These are phyloP conservation scores for Trichoderma gracile DNA, from an alignment of 2,329 filamentous ascomycete genomes.

Conservation along the genomic window DNA sequence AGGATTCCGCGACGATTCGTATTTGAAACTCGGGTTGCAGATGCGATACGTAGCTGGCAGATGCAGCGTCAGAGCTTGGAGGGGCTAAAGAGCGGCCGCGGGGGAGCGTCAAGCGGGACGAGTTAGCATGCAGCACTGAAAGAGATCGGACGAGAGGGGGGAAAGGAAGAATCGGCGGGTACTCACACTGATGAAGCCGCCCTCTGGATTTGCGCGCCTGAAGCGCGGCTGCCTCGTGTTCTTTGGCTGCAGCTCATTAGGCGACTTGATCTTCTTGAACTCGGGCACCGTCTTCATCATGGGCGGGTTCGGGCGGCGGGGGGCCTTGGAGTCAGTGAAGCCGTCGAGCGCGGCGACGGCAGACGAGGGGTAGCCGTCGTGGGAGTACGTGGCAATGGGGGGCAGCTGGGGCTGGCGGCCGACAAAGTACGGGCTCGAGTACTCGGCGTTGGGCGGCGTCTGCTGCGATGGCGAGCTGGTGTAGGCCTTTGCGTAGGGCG, in stretches of 20 bases:
- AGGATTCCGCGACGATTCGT: constrained; percentile 95
- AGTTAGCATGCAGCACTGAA: no score
- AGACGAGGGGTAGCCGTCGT: constrained; percentile 73
- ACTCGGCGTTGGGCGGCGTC: constrained; percentile 72
- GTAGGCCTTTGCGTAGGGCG: constrained; percentile 70
- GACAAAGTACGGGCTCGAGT: constrained; percentile 62
- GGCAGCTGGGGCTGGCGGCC: constrained; percentile 73
- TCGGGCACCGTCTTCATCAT: constrained; percentile 72
- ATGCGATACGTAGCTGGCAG: constrained; percentile 95
- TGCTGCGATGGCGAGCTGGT: constrained; percentile 61
- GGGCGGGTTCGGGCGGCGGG: constrained; percentile 54
- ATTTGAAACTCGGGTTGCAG: constrained; percentile 97
- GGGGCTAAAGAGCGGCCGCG: constrained; percentile 59
- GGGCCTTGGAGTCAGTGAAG: constrained; percentile 60
- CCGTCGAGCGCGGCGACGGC: constrained; percentile 71
- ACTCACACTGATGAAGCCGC: constrained; percentile 93
- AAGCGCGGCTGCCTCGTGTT: constrained; percentile 88
- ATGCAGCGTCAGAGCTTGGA: constrained; percentile 93
- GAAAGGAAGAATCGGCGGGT: background rate
- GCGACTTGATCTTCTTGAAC: constrained; percentile 75
- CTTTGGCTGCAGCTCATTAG: constrained; percentile 75
- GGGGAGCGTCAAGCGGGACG: no score
- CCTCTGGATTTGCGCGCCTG: constrained; percentile 90
- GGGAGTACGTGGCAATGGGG: constrained; percentile 68
- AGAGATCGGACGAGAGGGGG: no score